Evolutionary conservation across 805 yeast genomes (phyloP).

Genomic region (Candida corydali): DNA sequence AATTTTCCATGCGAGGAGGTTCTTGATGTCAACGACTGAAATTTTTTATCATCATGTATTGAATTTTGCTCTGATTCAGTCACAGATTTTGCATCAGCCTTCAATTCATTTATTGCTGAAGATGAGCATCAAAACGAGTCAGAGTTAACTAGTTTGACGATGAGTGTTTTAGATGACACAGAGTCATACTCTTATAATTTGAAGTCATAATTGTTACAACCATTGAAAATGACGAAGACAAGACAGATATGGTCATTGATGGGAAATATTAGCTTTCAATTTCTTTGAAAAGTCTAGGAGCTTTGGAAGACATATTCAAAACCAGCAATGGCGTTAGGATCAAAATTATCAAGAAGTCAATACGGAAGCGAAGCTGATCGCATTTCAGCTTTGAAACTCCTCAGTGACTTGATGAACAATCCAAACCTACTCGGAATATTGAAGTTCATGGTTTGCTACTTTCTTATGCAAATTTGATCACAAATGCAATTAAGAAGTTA

Average conservation of each 20-base stretch:
- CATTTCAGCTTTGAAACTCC: slow-evolving; percentile 58
- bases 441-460: slow-evolving; percentile 75
- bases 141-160: slow-evolving; percentile 42
- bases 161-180: slow-evolving; percentile 56
- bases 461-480: slow-evolving; percentile 74
- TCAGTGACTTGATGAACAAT: slow-evolving; percentile 49
- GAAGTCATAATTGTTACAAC: slow-evolving; percentile 48
- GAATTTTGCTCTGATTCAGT: slow-evolving; percentile 70
- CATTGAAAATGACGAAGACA: slow-evolving; percentile 54
- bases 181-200: slow-evolving; percentile 60
- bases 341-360: slow-evolving; percentile 57
- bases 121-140: slow-evolving; percentile 53
- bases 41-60: slow-evolving; percentile 59
- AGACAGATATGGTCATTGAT: slow-evolving; percentile 71
- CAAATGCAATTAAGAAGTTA: slow-evolving; percentile 75
- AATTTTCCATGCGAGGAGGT: slow-evolving; percentile 80
- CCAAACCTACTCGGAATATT: slow-evolving; percentile 50
- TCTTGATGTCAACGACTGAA: slow-evolving; percentile 69
- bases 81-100: slow-evolving; percentile 75
- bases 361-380: too few species aligned
- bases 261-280: slow-evolving; percentile 75
- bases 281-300: slow-evolving; percentile 54
- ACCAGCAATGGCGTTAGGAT: slow-evolving; percentile 25
- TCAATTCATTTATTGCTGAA: slow-evolving; percentile 72
- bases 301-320: slow-evolving; percentile 52